Evolutionary conservation across 331 rosid genomes (phyloP), one percentile per base, ranked within the genome.

Genomic region (Stylosanthes scabra): DNA sequence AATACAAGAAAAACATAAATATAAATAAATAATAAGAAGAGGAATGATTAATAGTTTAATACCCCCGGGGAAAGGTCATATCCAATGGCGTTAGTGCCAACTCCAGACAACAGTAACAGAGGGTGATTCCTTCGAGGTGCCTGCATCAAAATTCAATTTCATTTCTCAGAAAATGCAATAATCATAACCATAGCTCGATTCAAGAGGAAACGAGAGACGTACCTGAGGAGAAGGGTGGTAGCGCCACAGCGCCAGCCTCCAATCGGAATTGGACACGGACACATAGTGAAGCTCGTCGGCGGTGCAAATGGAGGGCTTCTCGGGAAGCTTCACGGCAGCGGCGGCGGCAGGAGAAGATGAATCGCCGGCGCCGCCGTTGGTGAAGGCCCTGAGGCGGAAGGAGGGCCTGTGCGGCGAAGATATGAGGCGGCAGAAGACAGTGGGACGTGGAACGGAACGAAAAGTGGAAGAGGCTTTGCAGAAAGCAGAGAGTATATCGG

Each of bases 161-260:
- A 64, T n/a, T 27, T 6, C n/a, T 55, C 52, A 44, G n/a, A 58
- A 49, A 62, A 70, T 16, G 40, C 8, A 44, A 56, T 13, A 16
- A 55, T 16, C 31, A 25, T 55, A 37, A 16, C 8, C 60, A 25
- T 55, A 37, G 8, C 60, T 63, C 14, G 27, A 63, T 63, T 70
- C 7, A 76, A 13, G 10, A 25, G 51, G 52, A 13, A 50, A 0
- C 15, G 25, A 2, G 8, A 2, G 1, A 62, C 12, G 10, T 9
- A 88, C 99, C 90, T 82, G 80, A 39, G 96, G 93, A 58, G 83
- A 83, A 46, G 99, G 97, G 31, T 59, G 86, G 72, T 95, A 95
- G 31, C 99, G 99, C 99, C 99, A 95, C 78, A 95, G 92, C 3
- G 99, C 97, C 71, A 92, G 93, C 49, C 79, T 82, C 99, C 99